phyloP scores from a whole-genome alignment of 176 grass and related monocot genomes.

The Musa troglodytarum region DNA sequence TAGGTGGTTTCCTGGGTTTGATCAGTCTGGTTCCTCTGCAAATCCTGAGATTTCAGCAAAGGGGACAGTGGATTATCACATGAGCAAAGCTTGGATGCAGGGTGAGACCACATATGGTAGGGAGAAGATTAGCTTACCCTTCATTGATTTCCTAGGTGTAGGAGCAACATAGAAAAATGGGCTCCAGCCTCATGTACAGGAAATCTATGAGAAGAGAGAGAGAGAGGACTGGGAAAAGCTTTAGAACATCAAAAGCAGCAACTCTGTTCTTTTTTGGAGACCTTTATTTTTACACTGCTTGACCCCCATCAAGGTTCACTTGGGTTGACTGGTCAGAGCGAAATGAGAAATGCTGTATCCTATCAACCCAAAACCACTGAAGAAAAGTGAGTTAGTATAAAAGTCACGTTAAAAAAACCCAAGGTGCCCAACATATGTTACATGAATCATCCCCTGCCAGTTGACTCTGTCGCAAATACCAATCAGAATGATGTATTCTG shows the following conservation, averaged over 20 bases:
- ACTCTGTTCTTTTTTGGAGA: neutral
- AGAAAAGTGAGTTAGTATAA: too few relatives aligned
- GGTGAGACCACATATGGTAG: neutral
- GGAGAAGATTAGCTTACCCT: constrained; percentile 12
- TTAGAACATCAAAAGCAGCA: constrained; percentile 3
- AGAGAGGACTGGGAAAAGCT: neutral
- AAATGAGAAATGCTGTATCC: too few relatives aligned
- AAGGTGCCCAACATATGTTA: too few relatives aligned
- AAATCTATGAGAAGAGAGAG: neutral
- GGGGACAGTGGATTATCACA: neutral
- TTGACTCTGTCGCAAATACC: too few relatives aligned
- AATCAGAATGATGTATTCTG: too few relatives aligned
- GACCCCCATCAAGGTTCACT: neutral
- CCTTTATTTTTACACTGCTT: neutral
- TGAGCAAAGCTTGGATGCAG: neutral
- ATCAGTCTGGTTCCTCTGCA: constrained; percentile 5
- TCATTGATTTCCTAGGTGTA: constrained; percentile 27
- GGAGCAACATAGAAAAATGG: constrained; percentile 18
- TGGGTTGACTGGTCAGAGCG: too few relatives aligned
- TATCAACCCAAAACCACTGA: too few relatives aligned
- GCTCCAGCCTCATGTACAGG: constrained; percentile 4
- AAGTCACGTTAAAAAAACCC: too few relatives aligned
- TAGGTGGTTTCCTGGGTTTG: neutral
- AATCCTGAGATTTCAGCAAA: constrained; percentile 10
- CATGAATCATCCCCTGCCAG: too few relatives aligned